These are phyloP conservation scores for Phytophthora vignae DNA, from an alignment of 352 stramenopile genomes.

Conservation along the genomic window DNA sequence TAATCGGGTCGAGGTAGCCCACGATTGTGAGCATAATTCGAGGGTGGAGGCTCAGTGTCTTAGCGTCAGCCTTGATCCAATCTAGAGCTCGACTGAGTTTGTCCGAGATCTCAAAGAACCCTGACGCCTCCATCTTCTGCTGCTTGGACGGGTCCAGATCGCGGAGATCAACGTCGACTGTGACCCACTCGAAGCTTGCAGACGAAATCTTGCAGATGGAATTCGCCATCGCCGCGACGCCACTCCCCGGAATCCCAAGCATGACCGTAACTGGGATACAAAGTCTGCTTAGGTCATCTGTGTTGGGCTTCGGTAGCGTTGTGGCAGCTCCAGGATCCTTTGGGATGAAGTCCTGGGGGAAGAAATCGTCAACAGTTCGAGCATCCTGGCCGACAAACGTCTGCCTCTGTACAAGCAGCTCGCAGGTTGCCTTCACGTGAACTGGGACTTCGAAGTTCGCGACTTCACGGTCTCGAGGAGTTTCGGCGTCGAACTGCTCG, in stretches of 20 bases:
- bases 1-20: constrained; percentile 70
- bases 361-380: constrained; percentile 41
- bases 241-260: constrained; percentile 76
- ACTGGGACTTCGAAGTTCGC: constrained; percentile 25
- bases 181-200: constrained; percentile 50
- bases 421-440: constrained; percentile 35
- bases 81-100: constrained; percentile 32
- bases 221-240: constrained; percentile 38
- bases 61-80: constrained; percentile 21
- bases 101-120: constrained; percentile 30
- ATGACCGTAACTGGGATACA: constrained; percentile 66
- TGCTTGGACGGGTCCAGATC: constrained; percentile 30
- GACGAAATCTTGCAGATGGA: constrained; percentile 63
- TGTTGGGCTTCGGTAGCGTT: constrained; percentile 48
- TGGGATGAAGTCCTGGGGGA: constrained; percentile 67
- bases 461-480: constrained; percentile 42
- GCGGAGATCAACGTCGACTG: constrained; percentile 50
- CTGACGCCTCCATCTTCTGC: constrained; percentile 37
- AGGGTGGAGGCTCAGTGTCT: constrained; percentile 36
- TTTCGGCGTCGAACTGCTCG: constrained; percentile 47
- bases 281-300: constrained; percentile 35
- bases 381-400: constrained; percentile 27
- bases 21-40: constrained; percentile 62
- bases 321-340: constrained; percentile 53
- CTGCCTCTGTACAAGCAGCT: constrained; percentile 30